phyloP scores from a whole-genome alignment of 495 filamentous ascomycete genomes.

The Penicillium subrubescens region DNA sequence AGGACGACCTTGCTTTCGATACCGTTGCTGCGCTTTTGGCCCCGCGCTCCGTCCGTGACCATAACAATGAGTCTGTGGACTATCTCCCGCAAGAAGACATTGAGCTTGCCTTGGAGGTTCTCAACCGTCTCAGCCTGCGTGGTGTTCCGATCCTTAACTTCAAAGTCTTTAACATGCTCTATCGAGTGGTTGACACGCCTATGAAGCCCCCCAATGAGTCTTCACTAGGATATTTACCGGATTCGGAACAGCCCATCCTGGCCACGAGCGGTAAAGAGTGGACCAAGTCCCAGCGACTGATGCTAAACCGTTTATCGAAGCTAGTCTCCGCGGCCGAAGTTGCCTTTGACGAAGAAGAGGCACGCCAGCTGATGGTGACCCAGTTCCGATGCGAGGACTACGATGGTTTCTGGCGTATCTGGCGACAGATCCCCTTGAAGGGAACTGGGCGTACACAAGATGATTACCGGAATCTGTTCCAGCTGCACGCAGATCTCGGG shows the following conservation, averaged over 20 bases:
- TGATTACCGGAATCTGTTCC: constrained; percentile 61
- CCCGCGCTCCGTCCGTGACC: constrained; percentile 13
- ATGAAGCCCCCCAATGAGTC: constrained; percentile 22
- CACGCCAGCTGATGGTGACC: constrained; percentile 51
- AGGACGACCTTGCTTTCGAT: constrained; percentile 37
- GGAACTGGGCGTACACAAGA: constrained; percentile 49
- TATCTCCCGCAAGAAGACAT: constrained; percentile 31
- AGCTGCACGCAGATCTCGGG: constrained; percentile 47
- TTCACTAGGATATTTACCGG: background rate
- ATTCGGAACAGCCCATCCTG: background rate
- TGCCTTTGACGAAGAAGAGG: constrained; percentile 49
- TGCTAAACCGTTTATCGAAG: constrained; percentile 24
- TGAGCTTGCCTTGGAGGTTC: constrained; percentile 45
- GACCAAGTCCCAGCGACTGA: constrained; percentile 19
- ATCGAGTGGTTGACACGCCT: constrained; percentile 30
- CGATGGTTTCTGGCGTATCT: constrained; percentile 62
- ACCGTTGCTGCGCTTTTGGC: constrained; percentile 42
- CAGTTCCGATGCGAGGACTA: constrained; percentile 45
- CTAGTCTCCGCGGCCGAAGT: constrained; percentile 40
- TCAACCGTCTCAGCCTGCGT: constrained; percentile 47
- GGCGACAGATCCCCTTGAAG: constrained; percentile 56
- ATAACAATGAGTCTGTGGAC: constrained; percentile 5
- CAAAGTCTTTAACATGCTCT: constrained; percentile 47
- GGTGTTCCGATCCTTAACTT: constrained; percentile 47
- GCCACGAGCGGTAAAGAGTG: constrained; percentile 7